Percentiles rank a stretch among this genome's conserved stretches.
Conservation (phyloP, 1,139 yeast species). For the Debaryomycetaceae sp. region DNA sequence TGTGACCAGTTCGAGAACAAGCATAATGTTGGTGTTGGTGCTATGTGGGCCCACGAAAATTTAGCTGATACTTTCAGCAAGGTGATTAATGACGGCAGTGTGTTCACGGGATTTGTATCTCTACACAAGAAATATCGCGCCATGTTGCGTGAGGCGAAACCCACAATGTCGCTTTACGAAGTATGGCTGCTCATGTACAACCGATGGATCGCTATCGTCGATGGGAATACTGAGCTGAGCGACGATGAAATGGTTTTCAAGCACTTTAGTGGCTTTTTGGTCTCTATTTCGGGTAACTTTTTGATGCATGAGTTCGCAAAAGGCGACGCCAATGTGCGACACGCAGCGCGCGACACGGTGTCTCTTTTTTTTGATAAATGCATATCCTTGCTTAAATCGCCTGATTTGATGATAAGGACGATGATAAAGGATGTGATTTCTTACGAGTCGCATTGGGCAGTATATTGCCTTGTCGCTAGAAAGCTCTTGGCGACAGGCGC, state of each 20-base stretch:
- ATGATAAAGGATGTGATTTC: conserved; percentile 35
- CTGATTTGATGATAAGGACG: conserved; percentile 39
- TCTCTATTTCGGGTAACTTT: conserved; percentile 49
- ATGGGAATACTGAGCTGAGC: conserved; percentile 9
- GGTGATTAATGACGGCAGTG: conserved; percentile 45
- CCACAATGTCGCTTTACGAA: conserved; percentile 49
- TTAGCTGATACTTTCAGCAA: conserved; percentile 34
- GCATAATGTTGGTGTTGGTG: conserved; percentile 1
- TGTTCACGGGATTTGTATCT: conserved; percentile 69
- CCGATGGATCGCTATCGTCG: conserved; percentile 36
- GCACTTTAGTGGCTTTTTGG: conserved; percentile 52
- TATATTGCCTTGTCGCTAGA: conserved; percentile 24
- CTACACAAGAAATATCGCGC: conserved; percentile 57
- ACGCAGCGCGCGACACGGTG: conserved; percentile 19
- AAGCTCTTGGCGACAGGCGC: conserved; percentile 20
- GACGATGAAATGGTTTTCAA: conserved; percentile 37
- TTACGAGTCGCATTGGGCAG: conserved; percentile 37
- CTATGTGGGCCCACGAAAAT: conserved; percentile 4
- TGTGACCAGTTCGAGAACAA: conserved; percentile 19
- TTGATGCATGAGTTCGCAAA: conserved; percentile 19
- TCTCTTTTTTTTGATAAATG: conserved; percentile 41
- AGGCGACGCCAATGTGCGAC: conserved; percentile 15
- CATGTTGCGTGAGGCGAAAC: conserved; percentile 44
- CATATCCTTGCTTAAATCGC: conserved; percentile 35
- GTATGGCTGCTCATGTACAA: conserved; percentile 54